phyloP scores from a whole-genome alignment of 257 asterid species.

The Capsicum baccatum region DNA sequence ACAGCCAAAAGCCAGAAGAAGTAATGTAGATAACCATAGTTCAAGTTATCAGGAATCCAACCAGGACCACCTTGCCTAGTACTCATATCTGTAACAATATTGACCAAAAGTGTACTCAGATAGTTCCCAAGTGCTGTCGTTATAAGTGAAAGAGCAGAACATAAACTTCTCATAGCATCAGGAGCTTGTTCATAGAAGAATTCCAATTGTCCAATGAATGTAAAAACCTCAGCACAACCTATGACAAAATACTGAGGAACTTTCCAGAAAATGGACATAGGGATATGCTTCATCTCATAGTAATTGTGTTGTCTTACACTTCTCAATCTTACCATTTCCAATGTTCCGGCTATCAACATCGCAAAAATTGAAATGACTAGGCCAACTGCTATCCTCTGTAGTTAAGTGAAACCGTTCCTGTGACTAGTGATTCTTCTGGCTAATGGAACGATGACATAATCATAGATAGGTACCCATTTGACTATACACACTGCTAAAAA shows the following conservation, averaged over 20 bases:
- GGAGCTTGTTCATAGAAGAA: conserved; percentile 76
- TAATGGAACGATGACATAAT: conserved; percentile 53
- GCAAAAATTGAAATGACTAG: conserved; percentile 61
- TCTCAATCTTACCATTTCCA: conserved; percentile 51
- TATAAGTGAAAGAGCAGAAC: conserved; percentile 63
- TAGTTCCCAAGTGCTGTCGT: conserved; percentile 64
- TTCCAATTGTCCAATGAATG: conserved; percentile 62
- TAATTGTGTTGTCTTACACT: conserved; percentile 43
- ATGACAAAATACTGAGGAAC: conserved; percentile 70
- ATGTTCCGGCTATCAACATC: conserved; percentile 54
- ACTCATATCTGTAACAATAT: conserved; percentile 52
- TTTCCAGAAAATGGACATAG: conserved; percentile 66
- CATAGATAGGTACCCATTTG: conserved; percentile 79
- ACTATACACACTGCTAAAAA: conserved; percentile 62
- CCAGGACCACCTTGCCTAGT: conserved; percentile 57
- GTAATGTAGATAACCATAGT: conserved; percentile 57
- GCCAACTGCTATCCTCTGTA: conserved; percentile 67
- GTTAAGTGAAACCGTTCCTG: conserved; percentile 69
- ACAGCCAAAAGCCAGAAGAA: conserved; percentile 73
- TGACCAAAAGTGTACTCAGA: conserved; percentile 59
- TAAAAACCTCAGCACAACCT: conserved; percentile 73
- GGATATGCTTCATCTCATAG: conserved; percentile 48
- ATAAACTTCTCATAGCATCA: conserved; percentile 64
- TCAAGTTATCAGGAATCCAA: conserved; percentile 70
- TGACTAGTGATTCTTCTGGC: conserved; percentile 56